Evolutionary conservation across 805 yeast species (phyloP), one percentile per base, ranked within the genome.

Genomic region (Zygotorulaspora danielsina): DNA sequence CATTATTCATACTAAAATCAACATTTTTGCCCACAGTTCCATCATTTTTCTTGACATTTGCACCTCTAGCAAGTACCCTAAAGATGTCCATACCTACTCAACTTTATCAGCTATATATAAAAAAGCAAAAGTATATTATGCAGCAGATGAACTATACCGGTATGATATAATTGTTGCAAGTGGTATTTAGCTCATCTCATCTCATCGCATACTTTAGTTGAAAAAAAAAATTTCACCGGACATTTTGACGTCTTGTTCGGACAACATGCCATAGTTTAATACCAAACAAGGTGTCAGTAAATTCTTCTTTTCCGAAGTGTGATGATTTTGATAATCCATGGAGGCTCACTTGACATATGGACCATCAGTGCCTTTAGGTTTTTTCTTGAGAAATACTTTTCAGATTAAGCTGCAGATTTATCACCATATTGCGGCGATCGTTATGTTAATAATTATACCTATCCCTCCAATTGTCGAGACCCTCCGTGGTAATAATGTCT

Each of bases 1-100:
- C 35, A 32, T 32, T 38, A 2, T 37, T 34, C 42, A 42, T 46
- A 39, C 57, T 51, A 26, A 48, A 53, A 32, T 58, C 59, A n/a
- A 50, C 55, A 15, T 44, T 44, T 34, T 38, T 63, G 32, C 59
- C 66, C 21, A 46, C 44, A 21, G 37, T 44, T 4, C 35, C 36
- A 7, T 34, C 27, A 17, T 74, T 65, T 59, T 79, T 78, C 57
- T 79, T 80, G 36, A 90, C 67, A 9, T 79, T 72, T 0, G 97
- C 95, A 16, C 97, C 97, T 55, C 97, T 70, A 0, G 88, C 71
- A 25, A 90, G 72, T 2, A 93, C 79, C 53, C 85, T 72, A 61
- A 90, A 93, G 44, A 90, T 82, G 67, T 90, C 98, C 96, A 88
- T 88, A 19, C 24, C 49, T 34, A 15, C 6, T 18, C 12, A 12